Percentiles rank a stretch among this genome's conserved stretches.
phyloP scores from a whole-genome alignment of 805 yeast species.

The Kodamaea sagamina region DNA sequence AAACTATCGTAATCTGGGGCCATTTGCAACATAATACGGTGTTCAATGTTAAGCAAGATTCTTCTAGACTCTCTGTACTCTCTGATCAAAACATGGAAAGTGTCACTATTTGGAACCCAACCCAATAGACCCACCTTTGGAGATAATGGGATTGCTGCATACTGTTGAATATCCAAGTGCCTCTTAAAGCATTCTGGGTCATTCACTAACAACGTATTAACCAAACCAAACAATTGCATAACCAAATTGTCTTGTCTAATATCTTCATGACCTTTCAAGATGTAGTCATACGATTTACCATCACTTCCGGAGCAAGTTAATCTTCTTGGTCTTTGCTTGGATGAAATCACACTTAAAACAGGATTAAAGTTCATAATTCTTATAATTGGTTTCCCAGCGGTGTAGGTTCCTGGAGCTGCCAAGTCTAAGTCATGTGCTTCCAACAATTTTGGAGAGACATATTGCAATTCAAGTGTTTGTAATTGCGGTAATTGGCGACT shows the following conservation, averaged over 20 bases:
- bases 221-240: slow-evolving; percentile 96
- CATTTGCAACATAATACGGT: slow-evolving; percentile 95
- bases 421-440: slow-evolving; percentile 77
- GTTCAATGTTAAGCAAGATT: slow-evolving; percentile 87
- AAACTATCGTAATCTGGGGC: slow-evolving; percentile 93
- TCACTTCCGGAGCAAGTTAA: slow-evolving; percentile 80
- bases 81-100: slow-evolving; percentile 88
- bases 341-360: slow-evolving; percentile 80
- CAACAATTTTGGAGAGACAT: slow-evolving; percentile 87
- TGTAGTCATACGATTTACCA: slow-evolving; percentile 84
- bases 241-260: slow-evolving; percentile 96
- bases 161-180: slow-evolving; percentile 88
- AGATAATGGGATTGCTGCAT: slow-evolving; percentile 91
- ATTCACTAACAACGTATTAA: slow-evolving; percentile 81
- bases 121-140: slow-evolving; percentile 96
- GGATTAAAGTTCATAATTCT: slow-evolving; percentile 78
- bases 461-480: slow-evolving; percentile 83
- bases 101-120: slow-evolving; percentile 97
- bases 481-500: slow-evolving; percentile 86
- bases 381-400: slow-evolving; percentile 77
- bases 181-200: slow-evolving; percentile 97
- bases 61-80: slow-evolving; percentile 92
- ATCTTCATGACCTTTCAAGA: slow-evolving; percentile 95
- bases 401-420: slow-evolving; percentile 93
- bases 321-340: slow-evolving; percentile 94